Evolutionary conservation across 352 stramenopile species (phyloP).

Genomic region (Phytophthora palmivora): DNA sequence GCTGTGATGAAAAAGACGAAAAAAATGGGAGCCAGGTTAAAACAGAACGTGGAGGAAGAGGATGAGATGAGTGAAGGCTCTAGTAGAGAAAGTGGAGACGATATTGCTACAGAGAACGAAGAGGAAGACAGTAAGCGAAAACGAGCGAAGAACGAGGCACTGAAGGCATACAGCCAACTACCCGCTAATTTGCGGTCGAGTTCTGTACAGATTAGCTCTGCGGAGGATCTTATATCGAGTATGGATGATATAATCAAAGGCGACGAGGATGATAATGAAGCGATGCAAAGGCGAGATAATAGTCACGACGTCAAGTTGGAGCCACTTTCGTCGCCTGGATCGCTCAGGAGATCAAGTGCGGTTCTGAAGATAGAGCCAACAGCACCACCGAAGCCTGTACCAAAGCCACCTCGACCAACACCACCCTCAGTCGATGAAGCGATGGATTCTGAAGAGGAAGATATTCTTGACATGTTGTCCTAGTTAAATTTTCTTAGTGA

Average conservation of each 20-base stretch:
- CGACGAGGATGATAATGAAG: constrained; percentile 24
- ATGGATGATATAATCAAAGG: constrained; percentile 54
- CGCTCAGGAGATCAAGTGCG: not conserved
- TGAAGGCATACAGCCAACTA: constrained; percentile 51
- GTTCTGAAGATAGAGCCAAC: constrained; percentile 9
- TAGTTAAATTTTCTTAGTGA: constrained; percentile 6
- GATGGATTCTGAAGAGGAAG: constrained; percentile 58
- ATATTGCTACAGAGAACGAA: constrained; percentile 3
- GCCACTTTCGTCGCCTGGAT: not conserved
- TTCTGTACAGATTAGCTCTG: constrained; percentile 47
- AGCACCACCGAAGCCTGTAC: not conserved
- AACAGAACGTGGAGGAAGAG: constrained; percentile 22
- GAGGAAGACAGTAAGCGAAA: constrained; percentile 19
- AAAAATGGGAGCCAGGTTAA: constrained; percentile 43
- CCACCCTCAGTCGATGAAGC: constrained; percentile 21
- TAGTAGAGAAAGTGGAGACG: constrained; percentile 27
- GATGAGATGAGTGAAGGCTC: constrained; percentile 27
- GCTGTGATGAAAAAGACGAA: constrained; percentile 9
- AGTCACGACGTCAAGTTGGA: not conserved
- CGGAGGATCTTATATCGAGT: constrained; percentile 49
- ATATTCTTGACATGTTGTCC: constrained; percentile 62
- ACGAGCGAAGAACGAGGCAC: constrained; percentile 23
- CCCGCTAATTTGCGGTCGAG: constrained; percentile 19
- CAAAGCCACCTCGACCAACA: constrained; percentile 4
- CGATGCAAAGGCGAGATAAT: constrained; percentile 3